Evolutionary conservation across 805 yeast genomes (phyloP), one percentile per base, ranked within the genome.

Genomic region (Cyberlindnera samutprakarnensis): DNA sequence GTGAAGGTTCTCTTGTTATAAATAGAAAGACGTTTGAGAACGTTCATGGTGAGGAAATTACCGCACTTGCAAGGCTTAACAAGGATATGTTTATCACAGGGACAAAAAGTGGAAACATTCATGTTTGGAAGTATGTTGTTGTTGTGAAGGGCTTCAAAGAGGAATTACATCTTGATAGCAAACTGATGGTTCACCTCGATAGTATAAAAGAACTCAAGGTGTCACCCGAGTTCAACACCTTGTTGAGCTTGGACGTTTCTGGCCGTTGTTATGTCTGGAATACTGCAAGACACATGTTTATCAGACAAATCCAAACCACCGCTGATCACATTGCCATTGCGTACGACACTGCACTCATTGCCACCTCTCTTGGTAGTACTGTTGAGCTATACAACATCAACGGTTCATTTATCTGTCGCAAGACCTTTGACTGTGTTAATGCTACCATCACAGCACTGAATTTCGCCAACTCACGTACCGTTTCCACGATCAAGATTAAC

Each of bases 191-290:
- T 0, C 94, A 83, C 54, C 48, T 66, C 1, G 37, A 59, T 6
- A 50, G 59, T 0, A 62, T 83, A 4, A 56, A 46, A 12, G 61
- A 62, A n/a, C 47, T 85, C 17, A 56, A 59, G 23, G 62, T 65
- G 20, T 68, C 78, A 17, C 57, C 65, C 7, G 68, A 73, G 25
- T 78, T 64, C 47, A 75, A 78, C 32, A 51, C 68, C 4, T 59
- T 79, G 8, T 38, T 78, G 10, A 70, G 79, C 38, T 51, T 72
- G 16, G 86, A 80, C 47, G 43, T 33, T 1, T 57, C 51, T 7
- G 90, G 94, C 1, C 51, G 52, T 3, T 70, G 75, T 3, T 64
- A 66, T 14, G 40, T 76, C 4, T 84, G 94, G 90, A 85, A 84
- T 44, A 42, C 75, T 24, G 64, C 75, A 2, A 50, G 76, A 19